These are phyloP conservation scores for Pythium utonaiense DNA, from an alignment of 352 stramenopile species.

Conservation along the genomic window DNA sequence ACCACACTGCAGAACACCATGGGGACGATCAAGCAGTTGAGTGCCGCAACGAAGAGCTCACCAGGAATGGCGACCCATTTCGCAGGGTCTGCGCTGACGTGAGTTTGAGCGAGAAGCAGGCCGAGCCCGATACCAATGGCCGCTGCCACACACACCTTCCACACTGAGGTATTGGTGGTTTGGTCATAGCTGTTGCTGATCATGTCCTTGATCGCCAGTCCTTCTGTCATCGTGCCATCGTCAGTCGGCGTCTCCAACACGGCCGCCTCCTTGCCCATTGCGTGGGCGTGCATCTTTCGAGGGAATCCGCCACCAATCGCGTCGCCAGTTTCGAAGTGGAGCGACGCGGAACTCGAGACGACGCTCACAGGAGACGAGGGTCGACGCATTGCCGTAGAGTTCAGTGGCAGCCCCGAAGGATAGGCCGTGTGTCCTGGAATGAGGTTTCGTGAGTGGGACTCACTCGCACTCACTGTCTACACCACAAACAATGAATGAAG, in stretches of 20 bases:
- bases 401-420: neutral
- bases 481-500: too few relatives aligned
- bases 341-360: neutral
- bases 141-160: constrained; percentile 41
- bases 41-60: constrained; percentile 53
- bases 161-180: constrained; percentile 37
- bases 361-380: neutral
- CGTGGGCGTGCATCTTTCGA: neutral
- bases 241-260: constrained; percentile 13
- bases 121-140: constrained; percentile 42
- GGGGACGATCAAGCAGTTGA: constrained; percentile 65
- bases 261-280: constrained; percentile 6
- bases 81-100: constrained; percentile 30
- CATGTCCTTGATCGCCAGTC: constrained; percentile 43
- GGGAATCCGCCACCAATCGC: constrained; percentile 5
- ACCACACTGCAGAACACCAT: constrained; percentile 72
- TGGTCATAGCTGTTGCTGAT: constrained; percentile 45
- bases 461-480: too few relatives aligned
- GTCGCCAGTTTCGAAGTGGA: neutral
- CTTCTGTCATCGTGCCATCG: constrained; percentile 18
- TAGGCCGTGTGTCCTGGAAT: neutral
- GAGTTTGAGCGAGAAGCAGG: constrained; percentile 37
- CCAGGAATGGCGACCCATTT: constrained; percentile 58
- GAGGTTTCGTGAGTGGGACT: too few relatives aligned
- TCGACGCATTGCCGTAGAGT: neutral